These are phyloP conservation scores for Kalaharituber pfeilii DNA, from an alignment of 2,329 filamentous ascomycete genomes.

Conservation along the genomic window DNA sequence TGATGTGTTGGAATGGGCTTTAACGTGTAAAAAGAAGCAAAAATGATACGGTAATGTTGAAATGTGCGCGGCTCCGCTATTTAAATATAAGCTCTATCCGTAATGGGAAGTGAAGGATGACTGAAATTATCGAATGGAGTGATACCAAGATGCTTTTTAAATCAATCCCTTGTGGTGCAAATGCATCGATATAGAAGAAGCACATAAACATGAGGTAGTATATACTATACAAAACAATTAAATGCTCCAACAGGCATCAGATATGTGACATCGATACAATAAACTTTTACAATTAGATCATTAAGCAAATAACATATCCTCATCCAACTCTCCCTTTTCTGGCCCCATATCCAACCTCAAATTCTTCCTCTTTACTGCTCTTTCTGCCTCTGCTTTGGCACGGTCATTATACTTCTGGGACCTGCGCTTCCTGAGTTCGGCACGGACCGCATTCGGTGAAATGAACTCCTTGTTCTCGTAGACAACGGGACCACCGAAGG, in stretches of 20 bases:
- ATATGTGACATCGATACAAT: neutral
- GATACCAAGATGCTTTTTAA: too few species aligned
- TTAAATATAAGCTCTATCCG: too few species aligned
- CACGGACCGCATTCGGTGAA: constrained; percentile 80
- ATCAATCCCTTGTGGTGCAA: too few species aligned
- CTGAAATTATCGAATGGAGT: too few species aligned
- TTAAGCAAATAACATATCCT: constrained; percentile 8
- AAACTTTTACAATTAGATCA: neutral
- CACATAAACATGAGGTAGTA: too few species aligned
- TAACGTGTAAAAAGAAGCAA: neutral
- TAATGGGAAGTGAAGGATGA: too few species aligned
- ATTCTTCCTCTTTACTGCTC: constrained; percentile 54
- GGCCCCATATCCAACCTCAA: constrained; percentile 46
- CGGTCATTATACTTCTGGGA: constrained; percentile 61
- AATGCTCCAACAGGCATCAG: neutral
- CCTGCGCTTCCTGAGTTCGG: constrained; percentile 60
- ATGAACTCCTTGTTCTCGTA: constrained; percentile 98
- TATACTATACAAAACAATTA: neutral
- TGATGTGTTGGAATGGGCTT: neutral
- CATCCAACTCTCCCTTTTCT: constrained; percentile 30
- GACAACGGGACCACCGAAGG: constrained; percentile 88
- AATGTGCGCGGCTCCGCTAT: too few species aligned
- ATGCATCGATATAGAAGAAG: too few species aligned
- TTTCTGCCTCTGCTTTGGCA: constrained; percentile 55
- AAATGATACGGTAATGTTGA: too few species aligned